Base-by-base conservation (phyloP, 805 yeast genomes). In the Yamadazyma endophytica region DNA sequence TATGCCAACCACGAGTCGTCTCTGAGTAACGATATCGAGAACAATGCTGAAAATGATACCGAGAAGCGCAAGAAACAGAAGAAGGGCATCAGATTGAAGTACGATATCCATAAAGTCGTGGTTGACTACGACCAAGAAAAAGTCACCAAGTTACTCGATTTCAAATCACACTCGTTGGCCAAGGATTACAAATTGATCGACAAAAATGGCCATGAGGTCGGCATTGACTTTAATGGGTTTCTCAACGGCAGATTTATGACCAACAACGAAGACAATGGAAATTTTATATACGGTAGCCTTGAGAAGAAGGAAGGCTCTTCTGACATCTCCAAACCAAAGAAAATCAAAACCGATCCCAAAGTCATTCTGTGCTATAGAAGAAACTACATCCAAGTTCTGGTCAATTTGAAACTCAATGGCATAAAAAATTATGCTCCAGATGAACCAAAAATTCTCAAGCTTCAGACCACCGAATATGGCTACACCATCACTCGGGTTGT, bases 301-400 rank as follows among this genome's bases (percentile, higher is more conserved):
- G 34, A 33, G 16, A 25, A 21, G 16, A 24, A 22, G 21, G 29
- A 20, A 7, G 31, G 22, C 9, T 21, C 29, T 3, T 29, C 34
- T 13, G 31, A 23, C 12, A 23, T 33, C 9, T 16, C 21, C 8
- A 37, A 29, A 18, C 39, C 40, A 13, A 40, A 37, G 13, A 22
- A 26, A 3, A 33, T 41, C 15, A 23, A 30, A 16, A 24, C 39
- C 5, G 54, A 54, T 24, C 65, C 69, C 9, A 55, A 47, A 32
- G 68, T 64, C n/a, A 56, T 68, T 15, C 58, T 70, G 8, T 68
- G 73, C 40, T 68, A 68, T 44, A 46, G 74, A 37, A 43, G 74
- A 34, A 68, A 68, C 40, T 64, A 49, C 42, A 63, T 67, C 28
- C 66, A 59, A 37, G 38, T 64, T 5, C 42, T 56, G 7, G 31